Conservation (phyloP, 352 stramenopile species). For the Blastocystis sp. region DNA sequence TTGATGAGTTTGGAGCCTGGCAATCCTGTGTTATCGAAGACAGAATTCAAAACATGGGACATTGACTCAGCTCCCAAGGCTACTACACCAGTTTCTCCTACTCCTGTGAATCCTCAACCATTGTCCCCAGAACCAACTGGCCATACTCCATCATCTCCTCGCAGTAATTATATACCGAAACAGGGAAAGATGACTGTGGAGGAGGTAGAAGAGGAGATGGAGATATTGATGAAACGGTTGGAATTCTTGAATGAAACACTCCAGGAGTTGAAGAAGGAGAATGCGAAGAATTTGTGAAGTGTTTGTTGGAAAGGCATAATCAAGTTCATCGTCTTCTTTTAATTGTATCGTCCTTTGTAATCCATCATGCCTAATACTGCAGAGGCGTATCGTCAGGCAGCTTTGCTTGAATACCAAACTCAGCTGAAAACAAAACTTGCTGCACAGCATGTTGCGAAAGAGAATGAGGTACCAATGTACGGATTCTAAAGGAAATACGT, state of each 20-base stretch:
- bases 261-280: slow-evolving; percentile 50
- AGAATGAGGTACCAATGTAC: slow-evolving; percentile 48
- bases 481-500: neutral
- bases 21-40: neutral
- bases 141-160: neutral
- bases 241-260: slow-evolving; percentile 46
- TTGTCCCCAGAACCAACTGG: neutral
- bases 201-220: slow-evolving; percentile 47
- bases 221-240: slow-evolving; percentile 35
- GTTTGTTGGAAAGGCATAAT: neutral
- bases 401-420: slow-evolving; percentile 38
- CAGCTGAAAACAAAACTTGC: slow-evolving; percentile 51
- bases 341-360: slow-evolving; percentile 12
- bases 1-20: slow-evolving; percentile 41
- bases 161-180: neutral
- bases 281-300: slow-evolving; percentile 45
- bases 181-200: slow-evolving; percentile 52
- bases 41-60: neutral
- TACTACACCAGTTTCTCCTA: neutral
- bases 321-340: neutral
- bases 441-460: slow-evolving; percentile 37
- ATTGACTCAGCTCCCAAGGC: neutral
- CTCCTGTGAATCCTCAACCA: neutral
- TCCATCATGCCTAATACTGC: slow-evolving; percentile 56
- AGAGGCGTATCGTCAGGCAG: slow-evolving; percentile 47